Conservation (phyloP, 345 rosid genomes). For the Aquilaria sinensis region DNA sequence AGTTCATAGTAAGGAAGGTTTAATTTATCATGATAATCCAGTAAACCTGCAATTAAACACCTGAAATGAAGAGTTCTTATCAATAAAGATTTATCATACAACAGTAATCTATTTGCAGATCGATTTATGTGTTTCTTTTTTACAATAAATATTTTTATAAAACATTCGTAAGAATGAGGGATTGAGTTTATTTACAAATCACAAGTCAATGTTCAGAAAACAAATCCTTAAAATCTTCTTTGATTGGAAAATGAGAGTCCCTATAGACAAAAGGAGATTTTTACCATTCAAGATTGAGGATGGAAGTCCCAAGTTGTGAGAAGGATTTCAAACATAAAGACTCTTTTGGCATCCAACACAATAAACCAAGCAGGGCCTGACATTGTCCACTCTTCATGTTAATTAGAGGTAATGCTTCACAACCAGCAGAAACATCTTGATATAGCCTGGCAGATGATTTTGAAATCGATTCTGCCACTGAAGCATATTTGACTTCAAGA, state of each 20-base stretch:
- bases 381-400: slow-evolving; percentile 41
- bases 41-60: slow-evolving; percentile 32
- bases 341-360: slow-evolving; percentile 77
- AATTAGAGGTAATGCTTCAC: slow-evolving; percentile 17
- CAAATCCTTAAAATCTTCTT: too few relatives aligned
- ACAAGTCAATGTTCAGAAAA: too few relatives aligned
- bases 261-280: slow-evolving; percentile 1
- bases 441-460: slow-evolving; percentile 20
- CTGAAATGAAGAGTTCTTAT: slow-evolving; percentile 27
- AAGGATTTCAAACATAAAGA: slow-evolving; percentile 52
- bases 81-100: slow-evolving; percentile 4
- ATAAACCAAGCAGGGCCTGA: slow-evolving; percentile 49
- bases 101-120: too few relatives aligned
- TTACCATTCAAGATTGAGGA: slow-evolving; percentile 82
- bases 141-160: too few relatives aligned
- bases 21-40: slow-evolving; percentile 24
- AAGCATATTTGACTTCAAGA: slow-evolving; percentile 24
- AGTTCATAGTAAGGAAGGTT: slow-evolving; percentile 28
- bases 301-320: slow-evolving; percentile 34
- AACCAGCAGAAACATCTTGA: slow-evolving; percentile 24
- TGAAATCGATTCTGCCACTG: slow-evolving; percentile 16
- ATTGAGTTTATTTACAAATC: too few relatives aligned
- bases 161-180: too few relatives aligned
- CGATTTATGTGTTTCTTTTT: too few relatives aligned
- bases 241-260: too few relatives aligned